Conservation (phyloP, 768 basidiomycete species). For the Lyophyllum semitale region DNA sequence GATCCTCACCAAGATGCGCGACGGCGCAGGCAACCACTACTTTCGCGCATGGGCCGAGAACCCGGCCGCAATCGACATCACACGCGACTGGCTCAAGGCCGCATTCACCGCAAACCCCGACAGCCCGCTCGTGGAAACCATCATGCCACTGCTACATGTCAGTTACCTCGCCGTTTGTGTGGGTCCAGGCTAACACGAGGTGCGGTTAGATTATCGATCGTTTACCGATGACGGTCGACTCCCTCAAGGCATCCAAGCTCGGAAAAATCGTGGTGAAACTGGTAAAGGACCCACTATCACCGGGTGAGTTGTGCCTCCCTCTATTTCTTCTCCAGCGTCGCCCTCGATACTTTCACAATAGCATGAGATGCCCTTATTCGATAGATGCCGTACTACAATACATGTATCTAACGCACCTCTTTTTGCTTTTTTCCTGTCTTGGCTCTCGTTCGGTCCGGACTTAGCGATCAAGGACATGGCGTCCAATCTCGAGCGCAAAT, state of each 20-base stretch:
- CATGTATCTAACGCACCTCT: conserved; percentile 69
- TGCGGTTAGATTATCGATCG: conserved; percentile 75
- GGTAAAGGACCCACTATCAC: conserved; percentile 70
- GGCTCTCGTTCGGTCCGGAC: neutral
- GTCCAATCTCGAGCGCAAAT: conserved; percentile 81
- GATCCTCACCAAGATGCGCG: conserved; percentile 78
- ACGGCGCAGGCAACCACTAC: conserved; percentile 84
- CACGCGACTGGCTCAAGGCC: conserved; percentile 80
- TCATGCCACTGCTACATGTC: conserved; percentile 87
- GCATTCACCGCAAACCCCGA: conserved; percentile 61
- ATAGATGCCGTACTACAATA: conserved; percentile 42
- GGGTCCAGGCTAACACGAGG: too few relatives aligned
- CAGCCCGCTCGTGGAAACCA: conserved; percentile 63
- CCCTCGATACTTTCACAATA: conserved; percentile 16
- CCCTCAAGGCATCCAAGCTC: conserved; percentile 70
- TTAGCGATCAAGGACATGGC: conserved; percentile 93
- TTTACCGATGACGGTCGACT: conserved; percentile 71
- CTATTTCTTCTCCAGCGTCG: conserved; percentile 8
- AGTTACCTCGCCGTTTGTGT: conserved; percentile 32
- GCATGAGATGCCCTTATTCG: conserved; percentile 21
- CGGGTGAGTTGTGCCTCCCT: conserved; percentile 65
- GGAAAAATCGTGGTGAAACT: conserved; percentile 80
- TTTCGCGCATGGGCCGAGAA: conserved; percentile 87
- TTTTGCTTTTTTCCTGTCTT: conserved; percentile 35
- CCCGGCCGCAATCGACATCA: conserved; percentile 70